These are phyloP conservation scores for Backusella luteola DNA, from an alignment of 192 early-diverging fungal genomes.

Conservation along the genomic window DNA sequence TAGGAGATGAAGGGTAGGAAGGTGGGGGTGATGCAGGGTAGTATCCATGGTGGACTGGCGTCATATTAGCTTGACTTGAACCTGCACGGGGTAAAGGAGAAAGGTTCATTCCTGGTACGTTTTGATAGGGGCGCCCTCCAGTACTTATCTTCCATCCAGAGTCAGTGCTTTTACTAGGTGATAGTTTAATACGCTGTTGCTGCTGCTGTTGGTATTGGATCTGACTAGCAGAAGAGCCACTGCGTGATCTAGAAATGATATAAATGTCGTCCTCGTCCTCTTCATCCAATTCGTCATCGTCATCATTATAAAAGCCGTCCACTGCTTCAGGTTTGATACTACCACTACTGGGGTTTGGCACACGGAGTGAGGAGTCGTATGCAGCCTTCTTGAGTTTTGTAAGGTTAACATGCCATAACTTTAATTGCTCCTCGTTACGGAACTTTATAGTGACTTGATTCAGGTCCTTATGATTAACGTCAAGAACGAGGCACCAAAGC, in stretches of 20 bases:
- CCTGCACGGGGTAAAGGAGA: conserved; percentile 29
- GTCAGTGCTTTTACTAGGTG: conserved; percentile 4
- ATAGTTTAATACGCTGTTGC: neutral
- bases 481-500: conserved; percentile 63
- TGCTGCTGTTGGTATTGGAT: conserved; percentile 8
- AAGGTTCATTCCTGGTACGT: conserved; percentile 31
- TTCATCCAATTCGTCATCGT: conserved; percentile 22
- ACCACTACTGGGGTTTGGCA: neutral
- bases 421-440: conserved; percentile 84
- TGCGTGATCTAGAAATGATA: conserved; percentile 16
- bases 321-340: neutral
- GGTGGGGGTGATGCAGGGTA: conserved; percentile 52
- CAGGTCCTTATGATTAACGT: conserved; percentile 62
- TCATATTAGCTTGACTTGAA: neutral
- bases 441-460: conserved; percentile 85
- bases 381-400: conserved; percentile 58
- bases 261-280: neutral
- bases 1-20: conserved; percentile 37
- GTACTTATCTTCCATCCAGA: conserved; percentile 4
- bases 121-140: conserved; percentile 15
- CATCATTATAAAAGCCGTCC: neutral
- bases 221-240: conserved; percentile 7
- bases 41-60: conserved; percentile 18
- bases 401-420: conserved; percentile 78
- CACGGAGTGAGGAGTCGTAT: conserved; percentile 19